Base-by-base conservation (phyloP, 108 stramenopile species). In the Pseudonitzschia pungens region DNA sequence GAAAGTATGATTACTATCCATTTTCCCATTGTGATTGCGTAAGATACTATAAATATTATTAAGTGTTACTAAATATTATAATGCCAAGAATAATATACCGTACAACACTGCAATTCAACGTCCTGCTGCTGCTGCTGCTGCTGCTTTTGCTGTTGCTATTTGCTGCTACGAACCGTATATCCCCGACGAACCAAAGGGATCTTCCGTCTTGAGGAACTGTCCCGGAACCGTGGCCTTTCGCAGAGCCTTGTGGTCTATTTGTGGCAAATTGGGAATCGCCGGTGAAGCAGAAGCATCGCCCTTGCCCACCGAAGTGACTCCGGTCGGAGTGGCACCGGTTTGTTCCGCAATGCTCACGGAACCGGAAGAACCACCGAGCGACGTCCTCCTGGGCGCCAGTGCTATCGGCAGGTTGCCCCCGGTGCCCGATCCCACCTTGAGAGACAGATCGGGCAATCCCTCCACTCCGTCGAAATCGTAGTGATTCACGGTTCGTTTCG, bases 181-280 rank as follows among this genome's bases (percentile, higher is more conserved):
- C 15, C 78, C 78, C 22, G 54, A 31, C 21, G 63, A 18, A 36
- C 73, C 29, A 58, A 91, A 91, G 24, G 89, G 89, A 68, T 91
- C 87, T 51, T 69, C 73, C 12, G 85, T 86, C 77, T 86, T 87
- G 50, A 79, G 67, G 65, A 88, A 91, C 32, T 86, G 67, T 2
- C 89, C 89, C 50, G 87, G 89, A 40, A 87, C 81, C 2, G 89
- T 91, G n/a, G 87, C 77, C 60, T 77, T 73, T 60, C 86, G 86
- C 31, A 87, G 42, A 48, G 43, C 24, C 24, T 41, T 41, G 9
- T 24, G 69, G 27, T 70, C 69, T 57, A 70, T 50, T 36, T 67
- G 22, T 8, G 66, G 66, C 24, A 67, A 22, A n/a, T 26, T 67
- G 8, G 66, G 66, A 65, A 44, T 27, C 14, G 57, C n/a, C n/a